A percentile compares a stretch with the other conserved stretches of the same genome.
Evolutionary conservation across 2,329 filamentous ascomycete species (phyloP).

Genomic region (Leptographium flavum): DNA sequence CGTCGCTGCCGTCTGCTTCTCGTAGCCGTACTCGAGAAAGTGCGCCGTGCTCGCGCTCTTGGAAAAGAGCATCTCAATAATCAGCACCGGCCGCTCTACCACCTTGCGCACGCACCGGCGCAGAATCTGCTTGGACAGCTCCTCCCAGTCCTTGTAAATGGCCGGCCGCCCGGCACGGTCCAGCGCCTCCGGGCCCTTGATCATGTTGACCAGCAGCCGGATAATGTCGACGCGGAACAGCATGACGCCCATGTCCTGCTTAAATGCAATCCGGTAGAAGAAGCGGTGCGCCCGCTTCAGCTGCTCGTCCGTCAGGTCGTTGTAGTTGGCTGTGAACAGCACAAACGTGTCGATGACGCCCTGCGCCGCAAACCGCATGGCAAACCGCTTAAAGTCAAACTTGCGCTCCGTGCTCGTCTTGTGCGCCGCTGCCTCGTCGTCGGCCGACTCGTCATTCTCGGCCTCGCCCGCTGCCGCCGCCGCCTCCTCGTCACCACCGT

Average conservation of each 20-base stretch:
- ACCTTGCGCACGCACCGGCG: constrained; percentile 73
- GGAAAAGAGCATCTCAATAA: constrained; percentile 89
- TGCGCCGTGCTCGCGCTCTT: constrained; percentile 73
- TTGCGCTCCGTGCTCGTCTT: constrained; percentile 67
- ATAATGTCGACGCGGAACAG: constrained; percentile 87
- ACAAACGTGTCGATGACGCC: constrained; percentile 82
- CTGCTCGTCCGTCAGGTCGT: constrained; percentile 64
- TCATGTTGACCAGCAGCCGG: constrained; percentile 74
- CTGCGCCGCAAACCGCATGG: constrained; percentile 68
- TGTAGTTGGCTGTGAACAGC: constrained; percentile 63
- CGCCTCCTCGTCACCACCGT: constrained; percentile 11
- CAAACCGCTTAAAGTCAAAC: constrained; percentile 83
- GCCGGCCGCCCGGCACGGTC: constrained; percentile 53
- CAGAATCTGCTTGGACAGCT: constrained; percentile 72
- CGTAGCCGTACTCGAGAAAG: constrained; percentile 82
- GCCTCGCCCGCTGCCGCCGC: constrained; percentile 22
- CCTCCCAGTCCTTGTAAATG: constrained; percentile 82
- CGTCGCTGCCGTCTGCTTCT: constrained; percentile 53
- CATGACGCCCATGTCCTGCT: constrained; percentile 79
- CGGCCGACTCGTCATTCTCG: constrained; percentile 49
- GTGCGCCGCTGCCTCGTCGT: constrained; percentile 60
- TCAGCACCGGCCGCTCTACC: constrained; percentile 67
- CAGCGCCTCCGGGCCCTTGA: constrained; percentile 72
- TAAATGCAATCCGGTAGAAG: constrained; percentile 88
- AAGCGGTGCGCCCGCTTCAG: constrained; percentile 87